Percentiles rank a stretch among this genome's conserved stretches.
phyloP scores from a whole-genome alignment of 2,329 filamentous ascomycete species.

The Neopestalotiopsis clavispora region DNA sequence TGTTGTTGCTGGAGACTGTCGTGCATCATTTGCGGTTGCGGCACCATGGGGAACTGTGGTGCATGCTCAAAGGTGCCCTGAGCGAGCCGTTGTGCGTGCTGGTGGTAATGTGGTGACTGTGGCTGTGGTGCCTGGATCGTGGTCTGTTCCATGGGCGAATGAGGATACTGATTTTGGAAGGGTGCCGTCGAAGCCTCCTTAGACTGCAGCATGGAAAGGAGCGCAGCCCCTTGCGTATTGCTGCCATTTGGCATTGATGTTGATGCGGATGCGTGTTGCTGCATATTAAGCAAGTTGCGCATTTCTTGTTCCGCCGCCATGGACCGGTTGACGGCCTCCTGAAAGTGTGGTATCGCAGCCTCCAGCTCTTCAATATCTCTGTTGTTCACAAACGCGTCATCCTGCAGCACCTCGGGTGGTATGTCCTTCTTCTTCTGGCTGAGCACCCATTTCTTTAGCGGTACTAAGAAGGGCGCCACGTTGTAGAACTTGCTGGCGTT shows the following conservation, averaged over 20 bases:
- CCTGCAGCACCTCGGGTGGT: constrained; percentile 49
- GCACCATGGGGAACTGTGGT: constrained; percentile 53
- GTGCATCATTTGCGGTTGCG: constrained; percentile 10
- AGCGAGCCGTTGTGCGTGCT: constrained; percentile 52
- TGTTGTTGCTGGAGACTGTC: constrained; percentile 23
- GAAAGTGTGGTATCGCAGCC: neutral
- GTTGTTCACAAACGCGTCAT: constrained; percentile 67
- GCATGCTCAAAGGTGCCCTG: constrained; percentile 51
- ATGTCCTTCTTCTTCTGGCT: constrained; percentile 77
- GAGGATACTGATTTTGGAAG: constrained; percentile 36
- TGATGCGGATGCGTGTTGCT: neutral
- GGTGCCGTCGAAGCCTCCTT: constrained; percentile 34
- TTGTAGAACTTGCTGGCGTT: constrained; percentile 95
- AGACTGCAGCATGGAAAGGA: constrained; percentile 58
- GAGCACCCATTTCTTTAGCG: constrained; percentile 88
- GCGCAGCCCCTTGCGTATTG: constrained; percentile 53
- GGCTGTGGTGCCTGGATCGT: constrained; percentile 56
- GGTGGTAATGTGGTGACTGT: constrained; percentile 62
- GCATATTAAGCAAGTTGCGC: neutral
- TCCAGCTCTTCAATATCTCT: constrained; percentile 40
- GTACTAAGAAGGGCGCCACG: constrained; percentile 90
- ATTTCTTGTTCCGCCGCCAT: neutral
- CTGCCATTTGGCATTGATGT: constrained; percentile 51
- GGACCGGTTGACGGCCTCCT: neutral
- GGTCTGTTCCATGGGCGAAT: constrained; percentile 61